Base-by-base conservation (phyloP, 2,329 filamentous ascomycete genomes). In the Fusarium heterosporum region DNA sequence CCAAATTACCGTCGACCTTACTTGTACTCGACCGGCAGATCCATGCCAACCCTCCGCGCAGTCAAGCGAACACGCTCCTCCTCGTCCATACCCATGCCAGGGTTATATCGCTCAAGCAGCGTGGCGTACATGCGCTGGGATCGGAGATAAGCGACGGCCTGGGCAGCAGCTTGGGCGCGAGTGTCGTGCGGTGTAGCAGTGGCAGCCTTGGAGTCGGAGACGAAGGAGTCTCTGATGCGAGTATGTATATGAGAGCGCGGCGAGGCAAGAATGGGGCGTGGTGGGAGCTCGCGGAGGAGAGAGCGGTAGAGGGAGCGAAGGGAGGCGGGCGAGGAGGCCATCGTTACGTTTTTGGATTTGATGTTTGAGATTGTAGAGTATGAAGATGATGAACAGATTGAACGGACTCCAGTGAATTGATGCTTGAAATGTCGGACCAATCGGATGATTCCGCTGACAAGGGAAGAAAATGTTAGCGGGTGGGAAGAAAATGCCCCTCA, bases 41-140 rank as follows among this genome's bases (percentile, higher is more conserved):
- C 86, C 90, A 97, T 93, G 17, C 95, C 96, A 39, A 98, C 93
- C 75, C 92, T 87, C 79, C 93, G 84, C 10, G 96, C 96, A 53
- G 92, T 91, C 81, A 97, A 81, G 58, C 93, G 82, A 40, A 97
- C 89, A 62, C 92, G 85, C 82, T 98, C 94, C 79, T 96, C 89
- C 76, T 89, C 90, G 69, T 91, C 88, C 90, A 97, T 92, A 69
- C 88, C 87, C 88, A 96, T 93, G 17, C 94, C 93, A 0, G 93
- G 93, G 78, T 98, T 98, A 80, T 99, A 98, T 72, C 94, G 86
- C 80, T 97, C 94, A 36, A 98, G 78, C 41, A 98, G 81, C 16
- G 88, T 90, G 26, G 88, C 86, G 77, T 98, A 97, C 76, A 87
- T 87, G 51, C 94, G 85, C 82, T 99, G 96, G n/a, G 94, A 90